A percentile compares a stretch with the other conserved stretches of the same genome.
phyloP scores from a whole-genome alignment of 192 early-diverging fungal genomes.

The Backusella circina region DNA sequence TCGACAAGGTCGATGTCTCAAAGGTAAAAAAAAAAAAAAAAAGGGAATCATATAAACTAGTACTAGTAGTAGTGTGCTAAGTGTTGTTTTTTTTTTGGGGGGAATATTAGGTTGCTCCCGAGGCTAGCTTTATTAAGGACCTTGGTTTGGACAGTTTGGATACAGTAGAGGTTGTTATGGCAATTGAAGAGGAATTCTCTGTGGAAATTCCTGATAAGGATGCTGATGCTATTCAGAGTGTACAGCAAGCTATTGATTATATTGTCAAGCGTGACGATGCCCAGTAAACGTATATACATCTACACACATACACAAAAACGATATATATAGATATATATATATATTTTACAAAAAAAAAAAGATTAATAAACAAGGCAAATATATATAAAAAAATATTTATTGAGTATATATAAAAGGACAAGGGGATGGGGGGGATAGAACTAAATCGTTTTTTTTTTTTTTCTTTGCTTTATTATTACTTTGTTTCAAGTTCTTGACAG shows the following conservation, averaged over 20 bases:
- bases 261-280: constrained; percentile 71
- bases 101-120: constrained; percentile 63
- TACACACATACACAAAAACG: background rate
- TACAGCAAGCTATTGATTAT: constrained; percentile 84
- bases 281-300: constrained; percentile 46
- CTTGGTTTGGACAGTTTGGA: constrained; percentile 95
- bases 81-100: background rate
- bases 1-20: constrained; percentile 91
- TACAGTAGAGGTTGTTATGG: constrained; percentile 98
- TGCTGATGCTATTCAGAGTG: constrained; percentile 91
- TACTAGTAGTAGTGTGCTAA: background rate
- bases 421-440: too few species aligned
- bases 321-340: too few species aligned
- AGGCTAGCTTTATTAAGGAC: constrained; percentile 89
- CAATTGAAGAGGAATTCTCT: constrained; percentile 98
- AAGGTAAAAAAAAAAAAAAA: too few species aligned
- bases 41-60: too few species aligned
- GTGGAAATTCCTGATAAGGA: constrained; percentile 97
- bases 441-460: too few species aligned
- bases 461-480: too few species aligned
- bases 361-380: background rate
- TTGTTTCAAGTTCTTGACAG: constrained; percentile 33
- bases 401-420: background rate
- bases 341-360: too few species aligned
- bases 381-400: background rate